Evolutionary conservation across 768 basidiomycete species (phyloP).

Genomic region (Megacollybia marginata): DNA sequence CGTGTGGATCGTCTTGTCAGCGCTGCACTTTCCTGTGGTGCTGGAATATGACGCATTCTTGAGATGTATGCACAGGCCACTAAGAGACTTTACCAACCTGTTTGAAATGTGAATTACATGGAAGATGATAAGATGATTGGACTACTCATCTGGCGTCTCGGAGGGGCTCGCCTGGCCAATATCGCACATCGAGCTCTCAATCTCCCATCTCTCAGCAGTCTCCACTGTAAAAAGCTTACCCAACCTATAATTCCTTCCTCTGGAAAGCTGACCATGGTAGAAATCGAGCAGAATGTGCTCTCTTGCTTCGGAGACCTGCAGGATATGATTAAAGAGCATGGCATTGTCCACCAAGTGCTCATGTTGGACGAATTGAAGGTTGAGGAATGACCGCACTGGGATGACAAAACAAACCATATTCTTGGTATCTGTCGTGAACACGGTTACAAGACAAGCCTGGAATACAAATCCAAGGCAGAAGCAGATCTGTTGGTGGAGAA

Average conservation of each 20-base stretch:
- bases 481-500: background rate
- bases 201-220: constrained; percentile 10
- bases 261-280: constrained; percentile 1
- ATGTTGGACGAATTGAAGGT: constrained; percentile 17
- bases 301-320: constrained; percentile 8
- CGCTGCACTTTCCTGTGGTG: too few relatives aligned
- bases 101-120: constrained; percentile 3
- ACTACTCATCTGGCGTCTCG: constrained; percentile 12
- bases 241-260: constrained; percentile 5
- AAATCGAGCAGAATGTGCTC: constrained; percentile 11
- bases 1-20: too few relatives aligned
- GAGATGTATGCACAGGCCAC: constrained; percentile 8
- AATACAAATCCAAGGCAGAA: constrained; percentile 6
- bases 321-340: constrained; percentile 1
- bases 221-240: constrained; percentile 2
- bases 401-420: constrained; percentile 13
- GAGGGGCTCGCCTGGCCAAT: constrained; percentile 11
- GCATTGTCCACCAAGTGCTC: constrained; percentile 6
- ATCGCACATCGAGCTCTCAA: constrained; percentile 11
- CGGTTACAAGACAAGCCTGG: constrained; percentile 4
- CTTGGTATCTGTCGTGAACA: constrained; percentile 17
- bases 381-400: constrained; percentile 10
- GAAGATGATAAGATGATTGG: constrained; percentile 13
- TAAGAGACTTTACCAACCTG: constrained; percentile 10
- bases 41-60: too few relatives aligned